Evolutionary conservation across 805 yeast genomes (phyloP).

Genomic region (Lachancea meyersii): DNA sequence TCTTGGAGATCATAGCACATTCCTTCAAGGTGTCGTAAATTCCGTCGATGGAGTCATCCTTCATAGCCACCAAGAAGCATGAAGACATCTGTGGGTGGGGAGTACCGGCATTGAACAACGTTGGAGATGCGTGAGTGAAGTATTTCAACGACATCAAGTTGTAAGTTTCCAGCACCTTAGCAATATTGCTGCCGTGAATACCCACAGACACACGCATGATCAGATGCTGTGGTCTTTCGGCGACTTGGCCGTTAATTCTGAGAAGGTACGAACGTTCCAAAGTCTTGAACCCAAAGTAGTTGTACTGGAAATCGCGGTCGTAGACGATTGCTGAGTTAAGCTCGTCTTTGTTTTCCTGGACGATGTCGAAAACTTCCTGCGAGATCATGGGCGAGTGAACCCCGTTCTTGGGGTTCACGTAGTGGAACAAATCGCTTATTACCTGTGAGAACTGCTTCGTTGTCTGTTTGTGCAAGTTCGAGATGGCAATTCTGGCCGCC

Average conservation of each 20-base stretch:
- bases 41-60: not conserved
- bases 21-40: slow-evolving; percentile 84
- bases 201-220: slow-evolving; percentile 90
- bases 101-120: slow-evolving; percentile 90
- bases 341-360: slow-evolving; percentile 55
- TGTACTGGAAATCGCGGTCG: slow-evolving; percentile 70
- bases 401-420: slow-evolving; percentile 74
- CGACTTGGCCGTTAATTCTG: slow-evolving; percentile 54
- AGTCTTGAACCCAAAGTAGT: slow-evolving; percentile 91
- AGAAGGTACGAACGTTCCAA: slow-evolving; percentile 79
- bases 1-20: slow-evolving; percentile 84
- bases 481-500: slow-evolving; percentile 93
- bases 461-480: slow-evolving; percentile 91
- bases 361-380: slow-evolving; percentile 55
- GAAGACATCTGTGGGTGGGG: slow-evolving; percentile 81
- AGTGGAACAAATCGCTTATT: slow-evolving; percentile 62
- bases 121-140: slow-evolving; percentile 94
- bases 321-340: slow-evolving; percentile 68
- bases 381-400: slow-evolving; percentile 66
- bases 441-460: slow-evolving; percentile 80
- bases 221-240: slow-evolving; percentile 89
- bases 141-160: slow-evolving; percentile 78
- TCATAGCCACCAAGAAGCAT: slow-evolving; percentile 79
- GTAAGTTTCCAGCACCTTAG: slow-evolving; percentile 71
- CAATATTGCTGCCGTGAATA: slow-evolving; percentile 67